A percentile compares a stretch with the other conserved stretches of the same genome.
Conservation (phyloP, 139 green algal species). For the Chlamydomonas sp. region DNA sequence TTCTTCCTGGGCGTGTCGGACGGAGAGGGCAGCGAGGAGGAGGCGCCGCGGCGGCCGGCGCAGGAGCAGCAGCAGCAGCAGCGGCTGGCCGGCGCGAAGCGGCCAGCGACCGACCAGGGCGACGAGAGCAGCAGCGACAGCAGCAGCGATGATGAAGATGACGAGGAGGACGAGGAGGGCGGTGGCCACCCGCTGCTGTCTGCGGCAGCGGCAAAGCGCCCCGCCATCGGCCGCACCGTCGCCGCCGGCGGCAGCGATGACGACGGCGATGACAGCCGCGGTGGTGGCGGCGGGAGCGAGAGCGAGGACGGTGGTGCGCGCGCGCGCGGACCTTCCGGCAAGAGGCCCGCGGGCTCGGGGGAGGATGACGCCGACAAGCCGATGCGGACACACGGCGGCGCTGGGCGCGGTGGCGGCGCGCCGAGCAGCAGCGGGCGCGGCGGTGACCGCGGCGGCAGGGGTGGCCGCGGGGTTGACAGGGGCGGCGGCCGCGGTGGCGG, state of each 20-base stretch:
- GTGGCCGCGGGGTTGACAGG: too few species aligned
- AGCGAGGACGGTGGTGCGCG: neutral
- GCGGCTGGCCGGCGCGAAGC: too few species aligned
- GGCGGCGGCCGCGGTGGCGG: too few species aligned
- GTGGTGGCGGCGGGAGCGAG: neutral
- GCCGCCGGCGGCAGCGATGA: neutral
- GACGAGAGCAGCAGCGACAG: neutral
- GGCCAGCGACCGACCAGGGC: too few species aligned
- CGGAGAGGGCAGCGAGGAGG: neutral
- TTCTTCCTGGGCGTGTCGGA: conserved; percentile 1
- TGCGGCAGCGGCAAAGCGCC: neutral
- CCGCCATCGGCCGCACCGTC: neutral
- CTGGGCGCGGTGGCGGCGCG: too few species aligned
- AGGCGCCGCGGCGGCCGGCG: neutral
- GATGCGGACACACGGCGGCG: too few species aligned
- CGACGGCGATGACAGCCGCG: neutral
- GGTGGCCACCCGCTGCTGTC: too few species aligned
- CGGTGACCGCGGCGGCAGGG: too few species aligned
- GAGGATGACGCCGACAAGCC: too few species aligned
- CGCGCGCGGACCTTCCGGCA: too few species aligned
- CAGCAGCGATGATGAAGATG: conserved; percentile 1
- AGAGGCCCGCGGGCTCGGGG: too few species aligned
- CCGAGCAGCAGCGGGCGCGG: too few species aligned
- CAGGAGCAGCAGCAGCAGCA: neutral
- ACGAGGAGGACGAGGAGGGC: conserved; percentile 6